Conservation (phyloP, 495 filamentous ascomycete genomes). For the Patellaria atrata region DNA sequence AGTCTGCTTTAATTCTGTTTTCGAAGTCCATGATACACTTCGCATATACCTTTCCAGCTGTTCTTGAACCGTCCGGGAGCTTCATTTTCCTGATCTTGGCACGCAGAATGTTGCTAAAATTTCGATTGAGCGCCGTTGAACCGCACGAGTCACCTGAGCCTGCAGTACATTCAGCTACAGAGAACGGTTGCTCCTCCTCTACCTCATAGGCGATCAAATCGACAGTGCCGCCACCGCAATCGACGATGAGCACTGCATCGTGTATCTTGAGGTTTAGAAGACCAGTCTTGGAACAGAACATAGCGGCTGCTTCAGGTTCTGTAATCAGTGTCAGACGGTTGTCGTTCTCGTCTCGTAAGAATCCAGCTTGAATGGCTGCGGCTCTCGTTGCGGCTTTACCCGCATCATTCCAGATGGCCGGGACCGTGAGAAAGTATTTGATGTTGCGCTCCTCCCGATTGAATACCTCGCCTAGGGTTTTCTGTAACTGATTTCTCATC, state of each 20-base stretch:
- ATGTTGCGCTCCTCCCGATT: slow-evolving; percentile 64
- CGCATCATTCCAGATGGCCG: slow-evolving; percentile 65
- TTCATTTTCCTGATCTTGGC: slow-evolving; percentile 72
- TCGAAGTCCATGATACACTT: slow-evolving; percentile 76
- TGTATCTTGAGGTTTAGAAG: slow-evolving; percentile 59
- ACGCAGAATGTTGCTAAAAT: slow-evolving; percentile 60
- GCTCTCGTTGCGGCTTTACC: slow-evolving; percentile 59
- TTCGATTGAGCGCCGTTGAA: slow-evolving; percentile 58
- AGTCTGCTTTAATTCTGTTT: slow-evolving; percentile 66
- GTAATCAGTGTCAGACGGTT: slow-evolving; percentile 57
- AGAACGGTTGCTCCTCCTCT: slow-evolving; percentile 61
- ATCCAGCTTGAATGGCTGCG: slow-evolving; percentile 60
- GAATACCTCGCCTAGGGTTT: slow-evolving; percentile 65
- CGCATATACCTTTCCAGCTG: slow-evolving; percentile 58
- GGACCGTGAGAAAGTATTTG: slow-evolving; percentile 57
- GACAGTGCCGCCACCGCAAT: slow-evolving; percentile 62
- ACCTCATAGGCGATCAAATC: slow-evolving; percentile 68
- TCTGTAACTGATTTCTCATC: slow-evolving; percentile 57
- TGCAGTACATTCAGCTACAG: slow-evolving; percentile 59
- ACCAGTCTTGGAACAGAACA: slow-evolving; percentile 63
- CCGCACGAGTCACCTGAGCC: slow-evolving; percentile 63
- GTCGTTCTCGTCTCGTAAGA: slow-evolving; percentile 61
- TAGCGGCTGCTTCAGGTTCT: slow-evolving; percentile 57
- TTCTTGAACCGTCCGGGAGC: slow-evolving; percentile 58
- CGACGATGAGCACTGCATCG: slow-evolving; percentile 60